phyloP scores from a whole-genome alignment of 441 rosid genomes.

The Syzygium malaccense region DNA sequence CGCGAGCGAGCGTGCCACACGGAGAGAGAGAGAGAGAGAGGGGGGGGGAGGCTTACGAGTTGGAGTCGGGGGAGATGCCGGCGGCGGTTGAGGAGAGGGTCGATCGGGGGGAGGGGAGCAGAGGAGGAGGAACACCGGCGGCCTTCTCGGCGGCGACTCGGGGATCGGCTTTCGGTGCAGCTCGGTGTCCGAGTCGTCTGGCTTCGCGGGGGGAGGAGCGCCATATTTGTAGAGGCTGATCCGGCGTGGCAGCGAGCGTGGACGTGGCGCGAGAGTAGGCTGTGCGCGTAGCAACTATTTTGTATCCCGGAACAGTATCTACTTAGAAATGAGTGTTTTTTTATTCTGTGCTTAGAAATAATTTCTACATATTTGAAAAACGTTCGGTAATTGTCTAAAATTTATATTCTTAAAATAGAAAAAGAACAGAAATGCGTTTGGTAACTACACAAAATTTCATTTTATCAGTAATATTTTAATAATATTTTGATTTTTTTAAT shows the following conservation, averaged over 20 bases:
- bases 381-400: too few species aligned
- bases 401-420: too few species aligned
- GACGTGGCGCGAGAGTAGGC: background rate
- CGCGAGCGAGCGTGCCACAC: background rate
- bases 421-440: too few species aligned
- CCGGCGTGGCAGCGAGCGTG: background rate
- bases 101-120: background rate
- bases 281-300: too few species aligned
- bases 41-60: background rate
- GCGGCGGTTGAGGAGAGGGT: background rate
- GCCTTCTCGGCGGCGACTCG: background rate
- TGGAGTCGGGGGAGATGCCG: background rate
- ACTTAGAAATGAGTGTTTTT: too few species aligned
- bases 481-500: too few species aligned
- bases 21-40: background rate
- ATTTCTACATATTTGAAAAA: too few species aligned
- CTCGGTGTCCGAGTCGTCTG: background rate
- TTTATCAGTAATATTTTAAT: too few species aligned
- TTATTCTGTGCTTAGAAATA: too few species aligned
- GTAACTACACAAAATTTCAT: too few species aligned
- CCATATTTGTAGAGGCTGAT: background rate
- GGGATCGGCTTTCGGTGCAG: background rate
- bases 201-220: background rate
- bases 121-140: background rate
- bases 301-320: too few species aligned